These are phyloP conservation scores for Aechmea fasciata DNA, from an alignment of 176 grass and related monocot species.

Conservation along the genomic window DNA sequence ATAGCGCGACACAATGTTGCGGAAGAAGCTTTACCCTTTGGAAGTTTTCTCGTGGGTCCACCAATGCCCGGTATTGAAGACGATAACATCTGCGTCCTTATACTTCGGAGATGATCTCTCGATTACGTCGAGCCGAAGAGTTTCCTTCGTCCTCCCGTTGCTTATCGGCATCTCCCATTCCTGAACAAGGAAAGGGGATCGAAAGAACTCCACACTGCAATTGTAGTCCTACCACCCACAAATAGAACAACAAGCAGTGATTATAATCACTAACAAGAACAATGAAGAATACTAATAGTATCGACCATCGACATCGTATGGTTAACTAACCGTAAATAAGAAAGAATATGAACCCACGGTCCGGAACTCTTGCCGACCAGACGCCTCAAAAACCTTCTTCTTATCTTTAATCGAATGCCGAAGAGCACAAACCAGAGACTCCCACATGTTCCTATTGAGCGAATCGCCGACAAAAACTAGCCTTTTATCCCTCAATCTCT, in stretches of 20 bases:
- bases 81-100: slow-evolving; percentile 75
- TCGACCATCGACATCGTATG: neutral
- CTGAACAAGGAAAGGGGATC: slow-evolving; percentile 85
- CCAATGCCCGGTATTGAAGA: slow-evolving; percentile 98
- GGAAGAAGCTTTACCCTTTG: slow-evolving; percentile 52
- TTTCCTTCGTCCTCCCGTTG: slow-evolving; percentile 60
- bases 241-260: neutral
- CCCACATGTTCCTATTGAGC: slow-evolving; percentile 97
- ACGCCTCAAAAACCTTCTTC: slow-evolving; percentile 81
- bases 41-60: slow-evolving; percentile 98
- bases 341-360: slow-evolving; percentile 76
- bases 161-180: slow-evolving; percentile 58
- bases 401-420: slow-evolving; percentile 70
- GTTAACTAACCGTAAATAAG: slow-evolving; percentile 50
- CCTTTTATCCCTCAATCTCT: slow-evolving; percentile 65
- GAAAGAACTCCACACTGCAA: slow-evolving; percentile 86
- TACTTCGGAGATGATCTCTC: slow-evolving; percentile 82
- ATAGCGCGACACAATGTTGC: neutral
- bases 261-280: neutral
- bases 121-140: slow-evolving; percentile 79
- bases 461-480: slow-evolving; percentile 82
- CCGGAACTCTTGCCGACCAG: slow-evolving; percentile 68
- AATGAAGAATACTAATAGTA: neutral
- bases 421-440: slow-evolving; percentile 78
- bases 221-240: slow-evolving; percentile 59